Percentiles rank a stretch among this genome's conserved stretches.
These are phyloP conservation scores for Fomitopsis pulvina DNA, from an alignment of 768 basidiomycete genomes.

Conservation along the genomic window DNA sequence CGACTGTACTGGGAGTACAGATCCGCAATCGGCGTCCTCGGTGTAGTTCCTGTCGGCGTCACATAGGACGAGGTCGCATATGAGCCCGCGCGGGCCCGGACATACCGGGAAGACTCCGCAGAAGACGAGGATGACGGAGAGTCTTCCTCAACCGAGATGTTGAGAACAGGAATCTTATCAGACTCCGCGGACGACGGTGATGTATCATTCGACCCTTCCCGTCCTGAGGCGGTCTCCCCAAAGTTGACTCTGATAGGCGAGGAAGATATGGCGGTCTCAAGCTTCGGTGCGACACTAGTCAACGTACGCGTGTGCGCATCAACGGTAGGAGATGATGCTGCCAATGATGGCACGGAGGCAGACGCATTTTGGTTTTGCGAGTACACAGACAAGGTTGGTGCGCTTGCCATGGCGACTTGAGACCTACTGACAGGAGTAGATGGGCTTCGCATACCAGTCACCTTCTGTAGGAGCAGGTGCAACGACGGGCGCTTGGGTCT, in stretches of 20 bases:
- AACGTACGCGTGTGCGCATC: neutral
- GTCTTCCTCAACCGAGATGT: neutral
- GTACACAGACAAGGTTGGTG: conserved; percentile 31
- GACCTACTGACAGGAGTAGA: conserved; percentile 24
- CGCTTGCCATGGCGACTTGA: conserved; percentile 20
- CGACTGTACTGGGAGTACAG: conserved; percentile 14
- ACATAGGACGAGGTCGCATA: conserved; percentile 20
- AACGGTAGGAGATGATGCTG: neutral
- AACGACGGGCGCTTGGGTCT: conserved; percentile 63
- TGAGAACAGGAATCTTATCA: neutral
- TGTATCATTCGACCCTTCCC: neutral
- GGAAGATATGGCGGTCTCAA: conserved; percentile 21
- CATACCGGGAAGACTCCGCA: neutral
- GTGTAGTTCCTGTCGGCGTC: conserved; percentile 11
- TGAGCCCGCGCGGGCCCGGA: conserved; percentile 15
- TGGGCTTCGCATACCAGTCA: neutral
- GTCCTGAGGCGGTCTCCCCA: conserved; percentile 5
- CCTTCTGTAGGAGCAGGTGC: conserved; percentile 58
- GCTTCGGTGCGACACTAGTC: conserved; percentile 16
- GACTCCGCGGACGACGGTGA: neutral
- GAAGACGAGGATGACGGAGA: neutral
- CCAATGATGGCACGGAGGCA: neutral
- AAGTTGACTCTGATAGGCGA: conserved; percentile 21
- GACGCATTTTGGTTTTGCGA: conserved; percentile 1
- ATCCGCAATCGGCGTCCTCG: conserved; percentile 25